Base-by-base conservation (phyloP, 495 filamentous ascomycete genomes). In the Penicillium ucsense region DNA sequence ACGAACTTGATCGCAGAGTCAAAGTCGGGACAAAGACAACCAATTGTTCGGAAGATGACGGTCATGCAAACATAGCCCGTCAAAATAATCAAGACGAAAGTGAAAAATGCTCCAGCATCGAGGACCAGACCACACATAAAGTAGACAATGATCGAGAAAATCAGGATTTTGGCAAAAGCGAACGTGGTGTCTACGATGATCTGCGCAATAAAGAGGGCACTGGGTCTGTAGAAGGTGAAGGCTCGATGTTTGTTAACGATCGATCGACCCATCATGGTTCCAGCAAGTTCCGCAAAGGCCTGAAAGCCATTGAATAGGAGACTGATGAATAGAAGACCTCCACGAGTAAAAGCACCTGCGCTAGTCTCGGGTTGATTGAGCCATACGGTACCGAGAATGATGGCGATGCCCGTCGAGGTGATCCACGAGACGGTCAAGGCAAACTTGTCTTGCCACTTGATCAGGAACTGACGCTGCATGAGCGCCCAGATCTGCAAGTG, bases 401-500 rank as follows among this genome's bases (percentile, higher is more conserved):
- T 82, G 8, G 84, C 86, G 55, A 91, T 84, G 36, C 83, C 67
- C 38, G 88, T 83, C 50, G 78, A 81, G 5, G 87, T 84, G 38
- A 84, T 64, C 85, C 86, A 92, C 12, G 80, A 84, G 28, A 90
- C 80, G 8, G 73, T 69, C n/a, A 89, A 67, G 3, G 77, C 77
- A 54, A 90, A 85, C 42, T 83, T 83, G 56, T 94, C 88, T 56
- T 90, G 86, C 77, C 83, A 85, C 65, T 90, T 91, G 52, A 91
- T 79, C 30, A 85, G 68, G 59, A 85, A 91, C 57, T 94, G 88
- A 1, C 88, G 76, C 55, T 88, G 81, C 76, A 88, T 85, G 46
- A 92, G 56, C 5, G 85, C 83, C 85, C 84, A 90, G 5, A 91
- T 71, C 58, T 94, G 88, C 2, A 84, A 67, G 45, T 83, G 77